Evolutionary conservation across 306 rosid species (phyloP).

Genomic region (Prunus armeniaca): DNA sequence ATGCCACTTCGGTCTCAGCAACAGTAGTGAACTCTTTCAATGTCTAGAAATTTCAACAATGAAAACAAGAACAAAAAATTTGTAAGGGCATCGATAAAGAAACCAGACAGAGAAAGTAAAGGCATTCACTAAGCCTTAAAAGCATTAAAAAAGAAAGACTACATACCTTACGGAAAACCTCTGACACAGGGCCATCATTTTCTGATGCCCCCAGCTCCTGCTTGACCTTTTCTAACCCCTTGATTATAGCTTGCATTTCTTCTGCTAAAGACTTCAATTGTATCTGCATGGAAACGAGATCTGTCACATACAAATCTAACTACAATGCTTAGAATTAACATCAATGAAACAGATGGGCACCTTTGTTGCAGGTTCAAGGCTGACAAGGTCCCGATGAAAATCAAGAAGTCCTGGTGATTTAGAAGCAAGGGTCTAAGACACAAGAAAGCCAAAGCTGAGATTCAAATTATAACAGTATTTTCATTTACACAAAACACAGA

Average conservation of each 20-base stretch:
- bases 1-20: conserved; percentile 78
- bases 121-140: background rate
- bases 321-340: conserved; percentile 3
- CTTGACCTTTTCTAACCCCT: conserved; percentile 87
- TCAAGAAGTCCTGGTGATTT: conserved; percentile 83
- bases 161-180: conserved; percentile 68
- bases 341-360: conserved; percentile 32
- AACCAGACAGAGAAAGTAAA: background rate
- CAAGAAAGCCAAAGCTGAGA: conserved; percentile 30
- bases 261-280: conserved; percentile 98
- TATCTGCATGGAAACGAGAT: conserved; percentile 57
- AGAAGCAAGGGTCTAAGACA: conserved; percentile 67
- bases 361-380: conserved; percentile 85
- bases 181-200: conserved; percentile 90
- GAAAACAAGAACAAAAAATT: conserved; percentile 9
- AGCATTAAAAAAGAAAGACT: conserved; percentile 9
- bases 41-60: conserved; percentile 45
- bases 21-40: conserved; percentile 65
- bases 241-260: conserved; percentile 95
- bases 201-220: conserved; percentile 84
- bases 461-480: conserved; percentile 2
- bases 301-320: conserved; percentile 18
- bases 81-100: conserved; percentile 15
- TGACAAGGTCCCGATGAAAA: conserved; percentile 77
- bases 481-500: background rate